Percentiles rank a stretch among this genome's conserved stretches.
These are phyloP conservation scores for Tolypocladium paradoxum DNA, from an alignment of 2,329 filamentous ascomycete species.

Conservation along the genomic window DNA sequence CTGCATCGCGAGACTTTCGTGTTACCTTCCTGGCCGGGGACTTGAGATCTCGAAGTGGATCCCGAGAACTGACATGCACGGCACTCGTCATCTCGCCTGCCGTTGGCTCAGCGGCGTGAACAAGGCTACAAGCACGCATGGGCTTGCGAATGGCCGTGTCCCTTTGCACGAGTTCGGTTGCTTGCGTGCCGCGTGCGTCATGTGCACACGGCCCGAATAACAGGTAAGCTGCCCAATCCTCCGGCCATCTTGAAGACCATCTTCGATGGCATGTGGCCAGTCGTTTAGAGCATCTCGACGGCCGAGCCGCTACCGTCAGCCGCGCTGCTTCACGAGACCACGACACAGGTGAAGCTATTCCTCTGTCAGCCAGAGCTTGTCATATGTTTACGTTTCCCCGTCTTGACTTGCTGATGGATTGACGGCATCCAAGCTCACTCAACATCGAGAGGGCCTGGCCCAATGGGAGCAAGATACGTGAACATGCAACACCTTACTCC, in stretches of 20 bases:
- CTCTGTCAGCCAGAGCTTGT: neutral
- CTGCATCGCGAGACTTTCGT: neutral
- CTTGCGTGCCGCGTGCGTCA: neutral
- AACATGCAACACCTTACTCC: neutral
- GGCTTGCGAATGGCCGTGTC: no score
- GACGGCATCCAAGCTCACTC: neutral
- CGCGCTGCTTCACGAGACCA: neutral
- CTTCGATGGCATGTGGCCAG: neutral
- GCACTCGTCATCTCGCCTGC: neutral
- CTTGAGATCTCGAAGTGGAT: neutral
- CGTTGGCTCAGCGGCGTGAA: neutral
- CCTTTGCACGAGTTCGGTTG: no score
- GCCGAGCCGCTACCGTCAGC: neutral
- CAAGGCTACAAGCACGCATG: no score
- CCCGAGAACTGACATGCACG: neutral
- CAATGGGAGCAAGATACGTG: neutral
- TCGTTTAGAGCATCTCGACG: neutral
- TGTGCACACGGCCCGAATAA: no score
- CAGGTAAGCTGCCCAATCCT: neutral
- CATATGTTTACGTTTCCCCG: neutral
- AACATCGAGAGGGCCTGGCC: neutral
- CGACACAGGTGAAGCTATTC: no score
- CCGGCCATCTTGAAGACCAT: neutral
- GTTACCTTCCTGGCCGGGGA: no score
- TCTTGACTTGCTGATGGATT: neutral